Evolutionary conservation across 108 stramenopile genomes (phyloP).

Genomic region (Pseudonitzschia delicatissima): DNA sequence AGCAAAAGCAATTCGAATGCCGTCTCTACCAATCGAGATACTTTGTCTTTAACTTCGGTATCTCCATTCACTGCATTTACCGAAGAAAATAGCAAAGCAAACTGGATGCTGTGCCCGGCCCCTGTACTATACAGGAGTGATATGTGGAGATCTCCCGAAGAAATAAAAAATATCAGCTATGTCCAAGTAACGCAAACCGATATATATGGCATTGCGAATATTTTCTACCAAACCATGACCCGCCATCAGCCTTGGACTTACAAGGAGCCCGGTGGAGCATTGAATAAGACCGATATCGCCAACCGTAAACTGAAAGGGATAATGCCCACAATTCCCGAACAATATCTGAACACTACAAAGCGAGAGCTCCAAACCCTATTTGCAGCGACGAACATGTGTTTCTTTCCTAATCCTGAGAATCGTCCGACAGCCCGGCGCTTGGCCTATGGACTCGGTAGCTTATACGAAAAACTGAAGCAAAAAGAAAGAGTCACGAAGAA

Average conservation of each 20-base stretch:
- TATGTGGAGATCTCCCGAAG: slow-evolving; percentile 61
- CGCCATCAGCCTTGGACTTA: slow-evolving; percentile 28
- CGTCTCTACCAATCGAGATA: too few relatives aligned
- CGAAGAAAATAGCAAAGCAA: not conserved
- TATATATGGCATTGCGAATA: slow-evolving; percentile 72
- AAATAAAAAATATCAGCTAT: slow-evolving; percentile 42
- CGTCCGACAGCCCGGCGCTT: slow-evolving; percentile 38
- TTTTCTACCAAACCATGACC: slow-evolving; percentile 55
- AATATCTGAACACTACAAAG: slow-evolving; percentile 29
- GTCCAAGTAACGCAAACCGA: slow-evolving; percentile 59
- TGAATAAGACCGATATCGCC: slow-evolving; percentile 25
- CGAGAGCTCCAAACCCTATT: slow-evolving; percentile 25
- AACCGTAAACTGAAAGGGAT: slow-evolving; percentile 30
- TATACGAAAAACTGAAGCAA: slow-evolving; percentile 24
- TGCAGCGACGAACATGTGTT: slow-evolving; percentile 35
- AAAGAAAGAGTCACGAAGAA: slow-evolving; percentile 10
- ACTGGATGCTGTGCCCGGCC: slow-evolving; percentile 25
- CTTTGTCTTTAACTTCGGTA: too few relatives aligned
- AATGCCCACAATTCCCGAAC: slow-evolving; percentile 32
- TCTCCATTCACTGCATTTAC: not conserved
- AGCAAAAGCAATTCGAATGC: not conserved
- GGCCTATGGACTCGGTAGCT: slow-evolving; percentile 23
- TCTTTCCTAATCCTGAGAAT: slow-evolving; percentile 25
- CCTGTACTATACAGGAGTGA: slow-evolving; percentile 41
- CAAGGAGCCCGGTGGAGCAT: slow-evolving; percentile 36